Conservation (phyloP, 495 filamentous ascomycete genomes). For the Xylaria bambusicola region DNA sequence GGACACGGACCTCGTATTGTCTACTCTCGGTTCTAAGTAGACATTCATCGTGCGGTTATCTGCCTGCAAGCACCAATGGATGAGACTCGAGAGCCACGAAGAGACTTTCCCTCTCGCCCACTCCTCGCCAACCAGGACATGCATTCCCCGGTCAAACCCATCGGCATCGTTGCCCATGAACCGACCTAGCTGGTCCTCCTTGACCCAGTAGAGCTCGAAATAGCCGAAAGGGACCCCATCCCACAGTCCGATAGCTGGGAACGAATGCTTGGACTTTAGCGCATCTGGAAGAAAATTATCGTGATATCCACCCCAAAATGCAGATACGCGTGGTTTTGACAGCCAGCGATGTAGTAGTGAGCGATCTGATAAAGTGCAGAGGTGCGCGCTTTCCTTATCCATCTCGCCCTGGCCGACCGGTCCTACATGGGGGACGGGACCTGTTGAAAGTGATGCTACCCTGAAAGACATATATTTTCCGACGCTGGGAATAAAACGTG, state of each 20-base stretch:
- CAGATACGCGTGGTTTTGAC: conserved; percentile 78
- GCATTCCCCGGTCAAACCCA: conserved; percentile 86
- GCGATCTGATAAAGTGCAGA: conserved; percentile 58
- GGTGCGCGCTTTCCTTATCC: conserved; percentile 25
- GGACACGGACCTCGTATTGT: conserved; percentile 77
- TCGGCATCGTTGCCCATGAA: conserved; percentile 61
- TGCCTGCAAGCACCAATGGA: conserved; percentile 78
- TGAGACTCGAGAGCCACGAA: conserved; percentile 79
- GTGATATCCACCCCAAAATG: conserved; percentile 76
- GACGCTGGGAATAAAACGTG: conserved; percentile 78
- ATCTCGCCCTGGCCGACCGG: conserved; percentile 47
- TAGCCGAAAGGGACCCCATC: conserved; percentile 95
- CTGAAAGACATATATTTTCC: conserved; percentile 88
- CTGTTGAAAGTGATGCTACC: conserved; percentile 62
- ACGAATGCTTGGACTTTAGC: conserved; percentile 70
- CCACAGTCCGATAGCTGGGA: conserved; percentile 92
- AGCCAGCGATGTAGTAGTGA: conserved; percentile 88
- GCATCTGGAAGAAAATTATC: conserved; percentile 66
- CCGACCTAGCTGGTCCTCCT: conserved; percentile 78
- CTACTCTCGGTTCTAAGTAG: conserved; percentile 85
- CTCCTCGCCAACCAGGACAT: conserved; percentile 88
- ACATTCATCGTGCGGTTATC: conserved; percentile 83
- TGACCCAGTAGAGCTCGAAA: conserved; percentile 98
- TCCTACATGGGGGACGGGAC: conserved; percentile 55
- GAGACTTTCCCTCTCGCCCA: conserved; percentile 80